Evolutionary conservation across 306 rosid species (phyloP), one percentile per base, ranked within the genome.

Genomic region (Dalbergia cultrata): DNA sequence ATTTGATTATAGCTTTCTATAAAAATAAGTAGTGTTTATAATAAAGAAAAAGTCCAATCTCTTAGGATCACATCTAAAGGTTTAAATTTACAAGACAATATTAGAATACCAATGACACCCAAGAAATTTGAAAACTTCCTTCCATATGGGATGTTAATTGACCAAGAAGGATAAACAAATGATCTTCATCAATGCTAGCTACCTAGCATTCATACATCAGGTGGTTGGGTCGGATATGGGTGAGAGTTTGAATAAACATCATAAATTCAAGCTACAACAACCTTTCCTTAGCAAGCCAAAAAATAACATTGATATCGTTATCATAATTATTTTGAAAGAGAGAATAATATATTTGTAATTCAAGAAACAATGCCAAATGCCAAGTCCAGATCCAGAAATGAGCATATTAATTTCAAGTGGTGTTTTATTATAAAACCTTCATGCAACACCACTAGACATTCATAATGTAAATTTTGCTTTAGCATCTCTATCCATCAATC

Each of bases 171-270:
- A 26, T 68, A 58, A 43, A 59, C 26, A 43, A 43, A 57, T 22
- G 50, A 47, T 67, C 37, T 56, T 22, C 26, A 43, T 12, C 37
- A 37, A 67, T 65, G 60, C 19, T 61, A 49, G 60, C 19, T 69
- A 49, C 65, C 18, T 57, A 37, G 76, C 56, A 54, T 16, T 54
- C 76, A 45, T 45, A 44, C 54, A 45, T 45, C 37, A 59, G 44
- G 50, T 45, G 26, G 72, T 68, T 66, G 43, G 50, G 76, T 56
- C 34, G 5, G 57, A 77, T 75, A 72, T 58, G 59, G 86, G 72
- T 39, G 21, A 2, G 62, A 59, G 50, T 67, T 58, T 37, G 74
- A 53, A 26, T 8, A 57, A 50, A 56, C 72, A 13, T 11, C 49
- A 65, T 72, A 65, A 37, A 26, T 66, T 57, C 79, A 64, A 77